Evolutionary conservation across 352 stramenopile species (phyloP), one percentile per base, ranked within the genome.

Genomic region (Phytophthora pseudosyringae): DNA sequence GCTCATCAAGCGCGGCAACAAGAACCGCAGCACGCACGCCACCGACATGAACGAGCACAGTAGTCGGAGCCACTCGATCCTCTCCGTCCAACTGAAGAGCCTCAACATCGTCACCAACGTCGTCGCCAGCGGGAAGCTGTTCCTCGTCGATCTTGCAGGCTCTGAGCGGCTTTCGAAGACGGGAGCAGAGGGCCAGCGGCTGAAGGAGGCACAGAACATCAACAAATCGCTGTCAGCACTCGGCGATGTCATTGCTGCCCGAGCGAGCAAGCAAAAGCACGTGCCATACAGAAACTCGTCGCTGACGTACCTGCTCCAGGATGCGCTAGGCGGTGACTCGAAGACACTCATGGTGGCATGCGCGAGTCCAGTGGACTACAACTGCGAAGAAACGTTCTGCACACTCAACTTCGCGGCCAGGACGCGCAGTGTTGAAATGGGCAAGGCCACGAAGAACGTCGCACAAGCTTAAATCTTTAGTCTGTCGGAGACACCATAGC

Each of bases 201-300:
- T 98, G 5, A 97, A 97, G 55, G 93, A 98, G 54, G 91, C 93
- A 39, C 88, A 97, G 49, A 97, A 96, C 65, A 98, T 98, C 75
- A 98, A 98, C 80, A 96, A 97, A 62, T 94, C 86, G 45, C 80
- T 99, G 25, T 98, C 93, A 4, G 97, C 97, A 21, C 83, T 99
- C 12, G 97, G 97, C 12, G 97, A 99, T 75, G 97, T 99, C 21
- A 99, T 99, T 68, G 83, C 88, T 18, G 88, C 88, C 25, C 85
- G 83, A 10, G 86, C 85, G 15, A 94, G 83, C 67, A 94, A 94
- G 46, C 76, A 86, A 21, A 94, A 94, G 65, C 96, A 99, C 75
- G 84, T 98, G 8, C 95, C 95, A 29, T 98, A 98, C 67, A 81
- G 95, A 64, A 98, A 98, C 73, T 98, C 90, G 26, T 98, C 93